These are phyloP conservation scores for Colletotrichum paranaense DNA, from an alignment of 2,329 filamentous ascomycete genomes.

Conservation along the genomic window DNA sequence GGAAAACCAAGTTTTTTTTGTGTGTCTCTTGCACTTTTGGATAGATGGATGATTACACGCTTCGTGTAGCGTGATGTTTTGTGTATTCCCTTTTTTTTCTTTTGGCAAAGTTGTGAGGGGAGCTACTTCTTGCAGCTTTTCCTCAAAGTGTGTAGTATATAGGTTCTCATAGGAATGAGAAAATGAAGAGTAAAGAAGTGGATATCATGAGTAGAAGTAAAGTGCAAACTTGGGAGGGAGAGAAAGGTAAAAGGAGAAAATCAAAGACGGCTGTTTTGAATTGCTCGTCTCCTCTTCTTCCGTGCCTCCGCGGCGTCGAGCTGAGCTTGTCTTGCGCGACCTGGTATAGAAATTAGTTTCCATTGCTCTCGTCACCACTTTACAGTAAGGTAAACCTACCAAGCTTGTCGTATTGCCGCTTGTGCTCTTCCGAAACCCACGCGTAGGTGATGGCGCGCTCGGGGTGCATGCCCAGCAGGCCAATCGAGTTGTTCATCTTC, in stretches of 20 bases:
- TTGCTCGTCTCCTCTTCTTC: constrained; percentile 33
- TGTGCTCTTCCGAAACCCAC: constrained; percentile 44
- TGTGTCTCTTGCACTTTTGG: neutral
- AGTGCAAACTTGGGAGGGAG: neutral
- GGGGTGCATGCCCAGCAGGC: constrained; percentile 45
- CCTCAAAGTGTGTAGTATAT: neutral
- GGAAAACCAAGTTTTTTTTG: neutral
- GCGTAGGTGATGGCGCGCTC: constrained; percentile 47
- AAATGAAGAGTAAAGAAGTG: neutral
- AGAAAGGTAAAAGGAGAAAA: neutral
- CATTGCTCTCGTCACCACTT: neutral
- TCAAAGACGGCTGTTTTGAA: constrained; percentile 34
- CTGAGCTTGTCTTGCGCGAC: constrained; percentile 34
- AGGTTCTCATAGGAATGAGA: neutral
- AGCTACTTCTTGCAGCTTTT: neutral
- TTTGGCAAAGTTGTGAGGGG: neutral
- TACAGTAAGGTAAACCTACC: constrained; percentile 39
- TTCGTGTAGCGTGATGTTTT: neutral
- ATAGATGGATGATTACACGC: neutral
- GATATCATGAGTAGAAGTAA: constrained; percentile 24
- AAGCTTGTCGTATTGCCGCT: constrained; percentile 39
- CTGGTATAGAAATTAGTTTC: constrained; percentile 3
- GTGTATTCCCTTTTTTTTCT: neutral
- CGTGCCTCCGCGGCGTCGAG: constrained; percentile 33
- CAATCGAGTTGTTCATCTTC: constrained; percentile 39